Base-by-base conservation (phyloP, 1,139 yeast genomes). In the Scheffersomyces quercinus region DNA sequence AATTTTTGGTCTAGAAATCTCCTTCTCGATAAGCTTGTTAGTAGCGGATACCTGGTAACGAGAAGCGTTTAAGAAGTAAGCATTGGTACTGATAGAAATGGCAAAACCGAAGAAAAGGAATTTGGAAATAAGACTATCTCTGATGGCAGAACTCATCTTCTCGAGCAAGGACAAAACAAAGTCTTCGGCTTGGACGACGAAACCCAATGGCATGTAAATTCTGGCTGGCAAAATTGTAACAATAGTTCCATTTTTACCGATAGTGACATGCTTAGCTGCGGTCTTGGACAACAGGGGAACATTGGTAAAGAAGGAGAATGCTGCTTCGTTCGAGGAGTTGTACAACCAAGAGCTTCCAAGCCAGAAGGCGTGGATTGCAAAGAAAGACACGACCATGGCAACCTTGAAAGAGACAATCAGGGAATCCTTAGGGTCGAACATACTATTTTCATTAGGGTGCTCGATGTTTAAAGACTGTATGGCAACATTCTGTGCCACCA, bases 111-210 rank as follows among this genome's bases (percentile, higher is more conserved):
- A 75, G 36, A 91, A 79, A 41, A 90, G 73, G 51, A 83, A 80
- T 62, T 93, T 91, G 49, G 95, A 83, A 53, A 91, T 80, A 48
- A 89, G 71, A 40, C 85, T 87, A 64, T 91, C 97, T 55, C 86
- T 82, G 48, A 91, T 85, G n/a, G 91, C 88, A 49, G 64, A 66
- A 51, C 90, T 84, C 53, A 90, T 65, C 40, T 74, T 75, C 41
- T 79, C 82, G 44, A 87, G 68, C 26, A 79, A 53, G 12, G 74
- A 67, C 39, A 81, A 64, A 29, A 85, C 56, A 11, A 76, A 65
- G 56, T 88, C 95, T 67, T 89, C 96, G 36, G 81, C 58, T 54
- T 81, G 81, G 39, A 85, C 81, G 33, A 83, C 68, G 26, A 80
- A 61, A 26, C 87, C 85, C 47, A 81, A 72, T 38, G 91, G 90